A percentile compares a stretch with the other conserved stretches of the same genome.
Evolutionary conservation across 495 filamentous ascomycete genomes (phyloP).

Genomic region (Penicillium coffeae): DNA sequence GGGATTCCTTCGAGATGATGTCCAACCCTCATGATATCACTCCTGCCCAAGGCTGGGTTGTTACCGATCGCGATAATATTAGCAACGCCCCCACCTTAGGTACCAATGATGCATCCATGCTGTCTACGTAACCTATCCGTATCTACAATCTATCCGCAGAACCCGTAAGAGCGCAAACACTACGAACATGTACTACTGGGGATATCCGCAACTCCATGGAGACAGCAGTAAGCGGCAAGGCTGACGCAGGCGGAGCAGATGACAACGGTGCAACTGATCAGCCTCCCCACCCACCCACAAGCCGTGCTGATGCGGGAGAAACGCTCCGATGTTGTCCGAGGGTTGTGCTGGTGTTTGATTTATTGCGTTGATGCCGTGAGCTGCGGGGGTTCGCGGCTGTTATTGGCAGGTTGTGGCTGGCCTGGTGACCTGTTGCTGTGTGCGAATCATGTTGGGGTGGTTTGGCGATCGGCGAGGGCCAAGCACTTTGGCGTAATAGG

Average conservation of each 20-base stretch:
- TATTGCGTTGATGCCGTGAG: not conserved
- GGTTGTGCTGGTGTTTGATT: not conserved
- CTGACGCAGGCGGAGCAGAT: not conserved
- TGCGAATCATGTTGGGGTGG: not conserved
- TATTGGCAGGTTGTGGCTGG: constrained; percentile 1
- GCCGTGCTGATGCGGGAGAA: not conserved
- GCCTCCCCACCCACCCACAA: not conserved
- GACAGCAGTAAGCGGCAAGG: too few species aligned
- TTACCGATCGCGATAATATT: not conserved
- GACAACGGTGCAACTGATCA: not conserved
- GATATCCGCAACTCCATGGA: too few species aligned
- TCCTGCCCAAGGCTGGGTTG: not conserved
- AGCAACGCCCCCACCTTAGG: not conserved
- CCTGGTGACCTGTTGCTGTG: constrained; percentile 2
- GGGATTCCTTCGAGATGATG: not conserved
- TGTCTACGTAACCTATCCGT: too few species aligned
- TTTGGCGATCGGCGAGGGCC: not conserved
- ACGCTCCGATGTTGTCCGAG: not conserved
- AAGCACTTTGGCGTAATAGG: not conserved
- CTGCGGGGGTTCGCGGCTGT: not conserved
- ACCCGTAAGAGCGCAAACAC: too few species aligned
- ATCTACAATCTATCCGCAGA: too few species aligned
- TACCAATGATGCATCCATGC: not conserved
- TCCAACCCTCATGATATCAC: not conserved
- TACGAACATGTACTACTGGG: too few species aligned